Evolutionary conservation across 1,284 basidiomycete genomes (phyloP).

Genomic region (Exobasidium rhododendri): DNA sequence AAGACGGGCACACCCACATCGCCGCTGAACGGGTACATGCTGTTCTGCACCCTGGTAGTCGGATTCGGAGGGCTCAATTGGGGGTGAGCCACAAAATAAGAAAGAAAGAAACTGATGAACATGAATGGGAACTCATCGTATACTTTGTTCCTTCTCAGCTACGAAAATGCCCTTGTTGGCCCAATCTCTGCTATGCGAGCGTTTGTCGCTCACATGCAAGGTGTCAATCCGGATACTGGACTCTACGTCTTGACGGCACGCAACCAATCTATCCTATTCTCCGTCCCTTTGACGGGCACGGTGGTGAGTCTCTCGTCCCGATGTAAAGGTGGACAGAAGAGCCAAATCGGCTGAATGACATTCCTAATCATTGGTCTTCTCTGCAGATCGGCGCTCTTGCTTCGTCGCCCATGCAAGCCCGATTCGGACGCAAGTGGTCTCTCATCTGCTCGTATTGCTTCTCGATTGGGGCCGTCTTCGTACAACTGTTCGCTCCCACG

Average conservation of each 20-base stretch:
- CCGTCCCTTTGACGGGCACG: slow-evolving; percentile 37
- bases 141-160: too few species aligned
- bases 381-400: slow-evolving; percentile 24
- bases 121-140: too few species aligned
- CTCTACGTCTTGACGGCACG: slow-evolving; percentile 35
- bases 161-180: slow-evolving; percentile 40
- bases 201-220: slow-evolving; percentile 37
- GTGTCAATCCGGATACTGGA: slow-evolving; percentile 27
- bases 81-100: too few species aligned
- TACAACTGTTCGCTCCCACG: slow-evolving; percentile 42
- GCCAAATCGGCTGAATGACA: background rate
- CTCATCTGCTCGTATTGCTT: slow-evolving; percentile 33
- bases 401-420: slow-evolving; percentile 28
- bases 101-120: too few species aligned
- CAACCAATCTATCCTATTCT: slow-evolving; percentile 41
- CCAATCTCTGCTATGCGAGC: slow-evolving; percentile 36
- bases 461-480: slow-evolving; percentile 35
- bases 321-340: background rate
- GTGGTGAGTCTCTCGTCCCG: too few species aligned
- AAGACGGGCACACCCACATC: background rate
- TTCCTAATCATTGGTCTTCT: background rate
- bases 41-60: slow-evolving; percentile 10
- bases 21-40: slow-evolving; percentile 9
- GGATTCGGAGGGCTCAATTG: slow-evolving; percentile 11
- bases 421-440: slow-evolving; percentile 38